Percentiles rank a stretch among this genome's conserved stretches.
phyloP scores from a whole-genome alignment of 2,329 filamentous ascomycete genomes.

The Pestalotiopsis sp. region DNA sequence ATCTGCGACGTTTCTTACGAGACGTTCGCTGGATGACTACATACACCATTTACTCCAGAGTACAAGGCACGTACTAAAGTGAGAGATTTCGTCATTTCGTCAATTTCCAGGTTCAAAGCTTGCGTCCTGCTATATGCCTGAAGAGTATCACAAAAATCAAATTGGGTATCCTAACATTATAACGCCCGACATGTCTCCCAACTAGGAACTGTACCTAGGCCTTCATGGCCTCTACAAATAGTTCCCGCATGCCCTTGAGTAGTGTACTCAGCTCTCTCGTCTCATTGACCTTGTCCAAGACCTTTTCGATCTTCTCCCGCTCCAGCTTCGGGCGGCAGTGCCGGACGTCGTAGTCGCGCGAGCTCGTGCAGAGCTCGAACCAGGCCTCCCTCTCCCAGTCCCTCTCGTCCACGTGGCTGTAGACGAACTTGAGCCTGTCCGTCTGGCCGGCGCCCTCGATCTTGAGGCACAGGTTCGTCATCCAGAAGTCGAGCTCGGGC shows the following conservation, averaged over 20 bases:
- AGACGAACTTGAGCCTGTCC: constrained; percentile 88
- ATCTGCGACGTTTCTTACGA: no score
- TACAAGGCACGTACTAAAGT: background rate
- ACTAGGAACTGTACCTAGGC: constrained; percentile 29
- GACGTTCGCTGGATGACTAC: background rate
- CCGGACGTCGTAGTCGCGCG: constrained; percentile 82
- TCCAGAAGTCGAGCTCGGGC: constrained; percentile 95
- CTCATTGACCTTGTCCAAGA: constrained; percentile 82
- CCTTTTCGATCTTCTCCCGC: constrained; percentile 73
- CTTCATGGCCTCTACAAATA: constrained; percentile 72
- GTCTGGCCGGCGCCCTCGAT: constrained; percentile 88
- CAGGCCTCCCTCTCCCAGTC: constrained; percentile 89
- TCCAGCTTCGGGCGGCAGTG: constrained; percentile 84
- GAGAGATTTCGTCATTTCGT: background rate
- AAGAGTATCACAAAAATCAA: background rate
- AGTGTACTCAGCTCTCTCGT: constrained; percentile 71
- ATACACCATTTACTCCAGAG: background rate
- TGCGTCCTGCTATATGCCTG: background rate
- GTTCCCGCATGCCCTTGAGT: constrained; percentile 80
- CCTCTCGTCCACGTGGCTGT: constrained; percentile 81
- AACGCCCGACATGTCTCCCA: background rate
- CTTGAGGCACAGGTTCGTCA: constrained; percentile 82
- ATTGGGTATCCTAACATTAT: background rate
- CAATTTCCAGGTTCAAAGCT: background rate
- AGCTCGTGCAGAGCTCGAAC: constrained; percentile 86